Base-by-base conservation (phyloP, 2,329 filamentous ascomycete genomes). In the Venturia effusa region DNA sequence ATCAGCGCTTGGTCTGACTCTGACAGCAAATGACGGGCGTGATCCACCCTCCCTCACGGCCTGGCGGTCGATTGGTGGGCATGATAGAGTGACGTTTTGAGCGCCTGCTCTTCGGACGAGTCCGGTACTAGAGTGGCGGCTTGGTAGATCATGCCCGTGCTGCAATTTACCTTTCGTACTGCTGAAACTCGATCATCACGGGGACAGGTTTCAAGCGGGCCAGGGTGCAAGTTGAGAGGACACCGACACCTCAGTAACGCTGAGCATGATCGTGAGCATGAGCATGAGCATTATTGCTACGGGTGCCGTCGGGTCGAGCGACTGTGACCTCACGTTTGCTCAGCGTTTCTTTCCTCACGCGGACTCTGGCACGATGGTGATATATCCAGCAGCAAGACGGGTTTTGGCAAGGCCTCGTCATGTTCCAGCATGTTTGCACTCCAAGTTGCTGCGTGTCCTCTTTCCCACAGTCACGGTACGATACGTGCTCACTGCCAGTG, bases 111-210 rank as follows among this genome's bases (percentile, higher is more conserved):
- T 34, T 34, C 51, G 59, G 59, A 10, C 59, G 59, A 40, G 37
- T 41, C 59, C 59, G 59, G 59, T 32, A 41, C n/a, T n/a, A n/a
- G n/a, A n/a, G 37, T 39, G 37, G 37, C 59, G 19, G 55, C 59
- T 60, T 43, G 37, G 34, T 30, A 39, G 59, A 60, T 60, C 59
- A 60, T 34, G 51, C 32, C 51, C 27, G 51, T 17, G 19, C 13
- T 37, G 34, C 59, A 60, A 60, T 60, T 41, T 60, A 60, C 37
- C 2, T 6, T 2, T 10, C 15, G 37, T 15, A 4, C 34, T 59
- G 32, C 24, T 60, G 59, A 60, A 60, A 60, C 59, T 43, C 24
- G 34, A 60, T 40, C 19, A 60, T 60, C 17, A 60, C 15, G 59
- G 40, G 37, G 27, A 60, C 59, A 32, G n/a, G 59, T 60, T 60